These are phyloP conservation scores for Byssoonygena ceratinophila DNA, from an alignment of 2,329 filamentous ascomycete genomes.

Conservation along the genomic window DNA sequence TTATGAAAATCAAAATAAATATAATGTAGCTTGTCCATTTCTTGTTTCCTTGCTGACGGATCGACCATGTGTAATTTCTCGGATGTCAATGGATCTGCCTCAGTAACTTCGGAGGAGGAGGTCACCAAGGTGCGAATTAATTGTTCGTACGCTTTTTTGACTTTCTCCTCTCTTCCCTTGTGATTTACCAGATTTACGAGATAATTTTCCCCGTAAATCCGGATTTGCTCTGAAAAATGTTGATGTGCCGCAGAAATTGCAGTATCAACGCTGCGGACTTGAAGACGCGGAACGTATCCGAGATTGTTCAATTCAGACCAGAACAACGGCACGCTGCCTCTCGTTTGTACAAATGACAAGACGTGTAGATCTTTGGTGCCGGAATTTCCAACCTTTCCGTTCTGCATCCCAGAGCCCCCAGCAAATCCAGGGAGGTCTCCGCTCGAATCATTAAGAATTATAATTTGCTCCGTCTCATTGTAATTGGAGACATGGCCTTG, in stretches of 20 bases:
- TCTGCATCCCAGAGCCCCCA: constrained; percentile 63
- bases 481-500: constrained; percentile 95
- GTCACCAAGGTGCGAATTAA: constrained; percentile 68
- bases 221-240: constrained; percentile 90
- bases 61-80: constrained; percentile 79
- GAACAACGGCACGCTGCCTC: constrained; percentile 88
- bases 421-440: constrained; percentile 70
- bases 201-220: constrained; percentile 90
- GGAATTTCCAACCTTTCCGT: constrained; percentile 52
- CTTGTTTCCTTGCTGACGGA: constrained; percentile 46
- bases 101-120: constrained; percentile 53
- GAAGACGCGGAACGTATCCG: constrained; percentile 79
- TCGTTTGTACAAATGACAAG: constrained; percentile 88
- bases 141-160: constrained; percentile 91
- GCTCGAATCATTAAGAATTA: constrained; percentile 74
- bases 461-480: constrained; percentile 92
- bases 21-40: constrained; percentile 82
- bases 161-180: constrained; percentile 74
- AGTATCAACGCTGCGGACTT: constrained; percentile 73
- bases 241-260: constrained; percentile 67
- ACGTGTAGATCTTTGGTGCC: constrained; percentile 71
- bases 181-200: constrained; percentile 96
- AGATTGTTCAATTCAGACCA: constrained; percentile 95
- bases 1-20: constrained; percentile 98
- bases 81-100: constrained; percentile 55